These are phyloP conservation scores for Ploettnerulaceae sp. DNA, from an alignment of 2,329 filamentous ascomycete genomes.

Conservation along the genomic window DNA sequence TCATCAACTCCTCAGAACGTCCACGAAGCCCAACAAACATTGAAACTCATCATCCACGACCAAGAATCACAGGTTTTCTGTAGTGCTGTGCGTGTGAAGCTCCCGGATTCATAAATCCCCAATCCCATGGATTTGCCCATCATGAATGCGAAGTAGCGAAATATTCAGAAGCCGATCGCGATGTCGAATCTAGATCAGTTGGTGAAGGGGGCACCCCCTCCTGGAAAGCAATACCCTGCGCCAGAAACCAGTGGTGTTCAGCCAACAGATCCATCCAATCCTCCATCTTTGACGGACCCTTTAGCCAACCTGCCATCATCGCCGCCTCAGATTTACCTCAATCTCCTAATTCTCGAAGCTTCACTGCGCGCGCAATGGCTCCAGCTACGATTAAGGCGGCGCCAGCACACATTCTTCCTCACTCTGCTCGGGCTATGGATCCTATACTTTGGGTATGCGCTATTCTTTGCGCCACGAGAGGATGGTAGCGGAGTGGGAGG, in stretches of 20 bases:
- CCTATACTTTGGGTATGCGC: conserved; percentile 76
- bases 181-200: conserved; percentile 61
- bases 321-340: conserved; percentile 72
- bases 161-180: conserved; percentile 17
- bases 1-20: neutral
- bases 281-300: conserved; percentile 32
- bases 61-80: neutral
- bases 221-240: conserved; percentile 41
- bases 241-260: conserved; percentile 38
- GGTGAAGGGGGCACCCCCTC: conserved; percentile 80
- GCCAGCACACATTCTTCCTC: conserved; percentile 91
- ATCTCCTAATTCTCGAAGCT: conserved; percentile 92
- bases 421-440: conserved; percentile 77
- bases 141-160: conserved; percentile 17
- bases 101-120: neutral
- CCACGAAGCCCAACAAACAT: neutral
- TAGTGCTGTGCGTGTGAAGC: neutral
- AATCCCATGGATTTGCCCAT: neutral
- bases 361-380: conserved; percentile 91
- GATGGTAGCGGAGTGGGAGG: conserved; percentile 89
- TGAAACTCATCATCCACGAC: neutral
- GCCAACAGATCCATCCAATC: conserved; percentile 32
- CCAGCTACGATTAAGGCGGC: conserved; percentile 77
- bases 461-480: conserved; percentile 93
- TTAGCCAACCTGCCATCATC: conserved; percentile 35